Conservation (phyloP, 176 grass and related monocot species). For the Oryza brachyantha region DNA sequence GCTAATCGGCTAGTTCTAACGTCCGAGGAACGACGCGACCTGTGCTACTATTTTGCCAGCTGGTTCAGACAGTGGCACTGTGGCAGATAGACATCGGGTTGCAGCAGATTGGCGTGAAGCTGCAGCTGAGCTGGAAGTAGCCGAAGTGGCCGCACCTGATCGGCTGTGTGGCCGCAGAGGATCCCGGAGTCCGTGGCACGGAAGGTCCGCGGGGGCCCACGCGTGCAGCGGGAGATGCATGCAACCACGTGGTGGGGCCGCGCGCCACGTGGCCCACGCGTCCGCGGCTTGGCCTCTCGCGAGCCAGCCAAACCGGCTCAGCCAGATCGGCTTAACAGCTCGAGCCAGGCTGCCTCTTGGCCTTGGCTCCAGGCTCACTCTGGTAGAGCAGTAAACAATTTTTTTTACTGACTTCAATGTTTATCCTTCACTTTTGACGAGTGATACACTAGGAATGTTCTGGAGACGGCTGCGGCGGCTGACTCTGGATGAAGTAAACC, state of each 20-base stretch:
- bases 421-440: background rate
- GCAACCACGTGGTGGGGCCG: constrained; percentile 14
- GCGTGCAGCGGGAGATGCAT: background rate
- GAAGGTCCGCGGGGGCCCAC: background rate
- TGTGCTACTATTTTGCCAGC: background rate
- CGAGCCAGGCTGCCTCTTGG: background rate
- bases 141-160: background rate
- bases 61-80: background rate
- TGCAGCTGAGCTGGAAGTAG: background rate
- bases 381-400: background rate
- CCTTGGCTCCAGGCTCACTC: background rate
- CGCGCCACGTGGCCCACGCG: background rate
- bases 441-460: background rate
- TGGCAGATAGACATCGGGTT: background rate
- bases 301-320: no score
- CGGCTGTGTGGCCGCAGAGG: background rate
- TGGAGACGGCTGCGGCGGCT: background rate
- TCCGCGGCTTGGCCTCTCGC: background rate
- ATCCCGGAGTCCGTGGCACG: constrained; percentile 3
- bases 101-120: no score
- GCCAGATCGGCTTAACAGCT: no score
- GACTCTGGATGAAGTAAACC: background rate
- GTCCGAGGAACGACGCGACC: no score
- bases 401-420: background rate
- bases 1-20: no score